phyloP scores from a whole-genome alignment of 129 eudicot species.

The Arctium minus region DNA sequence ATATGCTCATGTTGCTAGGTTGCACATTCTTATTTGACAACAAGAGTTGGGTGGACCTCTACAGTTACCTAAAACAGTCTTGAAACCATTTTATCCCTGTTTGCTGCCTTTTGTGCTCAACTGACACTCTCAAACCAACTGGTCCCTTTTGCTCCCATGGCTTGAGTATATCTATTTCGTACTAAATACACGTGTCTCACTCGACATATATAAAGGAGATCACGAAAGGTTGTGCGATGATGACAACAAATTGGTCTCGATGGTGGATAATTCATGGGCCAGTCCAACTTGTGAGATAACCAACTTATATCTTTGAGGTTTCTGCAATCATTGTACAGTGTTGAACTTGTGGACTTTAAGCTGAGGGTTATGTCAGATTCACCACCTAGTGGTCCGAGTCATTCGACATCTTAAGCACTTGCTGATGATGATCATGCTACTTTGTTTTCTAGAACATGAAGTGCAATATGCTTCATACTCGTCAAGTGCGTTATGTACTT shows the following conservation, averaged over 20 bases:
- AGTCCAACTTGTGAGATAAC: not conserved
- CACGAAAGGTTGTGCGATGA: constrained; percentile 10
- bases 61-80: constrained; percentile 3
- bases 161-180: not conserved
- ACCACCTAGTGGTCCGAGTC: constrained; percentile 32
- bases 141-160: constrained; percentile 13
- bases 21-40: not conserved
- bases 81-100: constrained; percentile 1
- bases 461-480: not conserved
- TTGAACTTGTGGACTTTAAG: constrained; percentile 23
- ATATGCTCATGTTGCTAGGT: constrained; percentile 12
- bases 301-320: constrained; percentile 17
- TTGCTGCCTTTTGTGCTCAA: not conserved
- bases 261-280: constrained; percentile 26
- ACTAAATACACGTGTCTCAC: not conserved
- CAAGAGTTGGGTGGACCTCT: constrained; percentile 14
- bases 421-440: constrained; percentile 13
- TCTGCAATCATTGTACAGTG: constrained; percentile 25
- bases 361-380: constrained; percentile 20
- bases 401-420: constrained; percentile 28
- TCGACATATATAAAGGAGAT: constrained; percentile 11
- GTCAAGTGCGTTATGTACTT: constrained; percentile 3
- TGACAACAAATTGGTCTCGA: constrained; percentile 2
- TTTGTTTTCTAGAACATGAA: constrained; percentile 9
- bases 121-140: constrained; percentile 1